phyloP scores from a whole-genome alignment of 2,329 filamentous ascomycete species.

The Setomelanomma holmii region DNA sequence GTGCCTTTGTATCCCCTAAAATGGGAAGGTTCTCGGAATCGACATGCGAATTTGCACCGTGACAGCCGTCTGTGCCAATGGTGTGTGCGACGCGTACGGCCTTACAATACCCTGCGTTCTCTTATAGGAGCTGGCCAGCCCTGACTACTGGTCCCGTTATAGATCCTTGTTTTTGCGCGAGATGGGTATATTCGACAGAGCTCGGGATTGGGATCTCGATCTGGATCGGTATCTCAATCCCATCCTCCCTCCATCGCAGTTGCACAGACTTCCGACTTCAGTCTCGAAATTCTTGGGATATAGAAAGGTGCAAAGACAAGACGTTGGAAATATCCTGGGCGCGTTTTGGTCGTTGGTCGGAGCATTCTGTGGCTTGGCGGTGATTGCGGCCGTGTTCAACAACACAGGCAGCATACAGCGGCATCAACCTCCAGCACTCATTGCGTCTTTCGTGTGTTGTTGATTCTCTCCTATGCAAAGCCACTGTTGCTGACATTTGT shows the following conservation, averaged over 20 bases:
- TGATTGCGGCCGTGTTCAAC: constrained; percentile 52
- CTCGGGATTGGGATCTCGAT: constrained; percentile 64
- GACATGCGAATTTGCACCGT: not conserved
- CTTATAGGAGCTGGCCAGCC: not conserved
- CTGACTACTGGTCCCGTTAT: not conserved
- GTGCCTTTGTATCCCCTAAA: not conserved
- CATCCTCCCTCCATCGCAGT: constrained; percentile 69
- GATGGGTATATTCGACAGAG: constrained; percentile 20
- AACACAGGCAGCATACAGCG: constrained; percentile 46
- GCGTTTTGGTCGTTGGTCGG: constrained; percentile 54
- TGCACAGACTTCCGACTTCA: constrained; percentile 68
- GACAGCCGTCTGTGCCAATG: not conserved
- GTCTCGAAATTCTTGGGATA: constrained; percentile 71
- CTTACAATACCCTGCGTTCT: not conserved
- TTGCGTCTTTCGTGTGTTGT: constrained; percentile 53
- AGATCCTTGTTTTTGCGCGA: not conserved
- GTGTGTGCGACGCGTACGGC: not conserved
- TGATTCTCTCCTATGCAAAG: no score
- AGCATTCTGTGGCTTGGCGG: constrained; percentile 53
- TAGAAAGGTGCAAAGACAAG: constrained; percentile 44
- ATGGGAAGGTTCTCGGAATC: not conserved
- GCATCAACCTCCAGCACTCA: constrained; percentile 52
- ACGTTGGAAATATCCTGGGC: constrained; percentile 52
- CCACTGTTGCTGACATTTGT: constrained; percentile 7
- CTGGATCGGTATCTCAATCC: constrained; percentile 80